Evolutionary conservation across 2,329 filamentous ascomycete species (phyloP).

Genomic region (Nectriaceae sp.): DNA sequence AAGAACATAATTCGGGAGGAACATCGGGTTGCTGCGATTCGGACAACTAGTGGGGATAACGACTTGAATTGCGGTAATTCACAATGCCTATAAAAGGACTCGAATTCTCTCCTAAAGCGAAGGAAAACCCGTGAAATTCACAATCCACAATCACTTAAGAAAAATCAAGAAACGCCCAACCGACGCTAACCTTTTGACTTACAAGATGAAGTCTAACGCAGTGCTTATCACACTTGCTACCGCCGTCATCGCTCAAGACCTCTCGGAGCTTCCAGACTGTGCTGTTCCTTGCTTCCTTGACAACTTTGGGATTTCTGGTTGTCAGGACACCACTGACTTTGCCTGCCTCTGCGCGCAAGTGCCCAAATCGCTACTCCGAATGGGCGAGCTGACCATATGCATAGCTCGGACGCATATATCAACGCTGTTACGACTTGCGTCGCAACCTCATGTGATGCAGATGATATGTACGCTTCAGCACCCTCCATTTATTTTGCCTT

Average conservation of each 20-base stretch:
- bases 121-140: too few species aligned
- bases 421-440: neutral
- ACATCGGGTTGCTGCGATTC: too few species aligned
- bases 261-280: neutral
- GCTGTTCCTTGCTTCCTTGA: constrained; percentile 11
- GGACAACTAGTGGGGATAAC: too few species aligned
- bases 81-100: too few species aligned
- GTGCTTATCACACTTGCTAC: constrained; percentile 18
- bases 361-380: too few species aligned
- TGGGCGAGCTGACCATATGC: too few species aligned
- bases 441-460: neutral
- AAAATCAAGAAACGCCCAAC: too few species aligned
- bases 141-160: too few species aligned
- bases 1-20: too few species aligned
- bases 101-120: too few species aligned
- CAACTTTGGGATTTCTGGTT: constrained; percentile 12
- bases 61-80: too few species aligned
- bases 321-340: constrained; percentile 13
- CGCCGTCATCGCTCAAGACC: constrained; percentile 18
- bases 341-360: constrained; percentile 16
- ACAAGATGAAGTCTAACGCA: constrained; percentile 28
- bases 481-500: neutral
- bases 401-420: neutral
- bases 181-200: too few species aligned
- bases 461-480: neutral